Evolutionary conservation across 2,329 filamentous ascomycete species (phyloP).

Genomic region (Rutstroemia sp.): DNA sequence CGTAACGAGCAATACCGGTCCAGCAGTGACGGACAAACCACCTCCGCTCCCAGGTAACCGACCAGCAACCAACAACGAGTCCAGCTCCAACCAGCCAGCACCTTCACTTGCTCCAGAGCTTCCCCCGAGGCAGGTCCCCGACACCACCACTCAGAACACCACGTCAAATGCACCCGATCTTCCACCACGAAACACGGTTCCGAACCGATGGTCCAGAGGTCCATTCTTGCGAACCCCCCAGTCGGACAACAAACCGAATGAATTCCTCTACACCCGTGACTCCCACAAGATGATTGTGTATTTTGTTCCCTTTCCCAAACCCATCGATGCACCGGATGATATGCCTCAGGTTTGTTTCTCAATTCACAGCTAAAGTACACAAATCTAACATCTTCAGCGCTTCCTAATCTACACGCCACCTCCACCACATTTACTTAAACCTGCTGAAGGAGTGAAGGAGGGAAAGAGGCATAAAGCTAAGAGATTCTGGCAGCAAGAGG

Average conservation of each 20-base stretch:
- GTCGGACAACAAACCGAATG: background rate
- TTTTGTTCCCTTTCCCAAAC: slow-evolving; percentile 12
- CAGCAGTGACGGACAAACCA: too few relatives aligned
- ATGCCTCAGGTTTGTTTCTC: background rate
- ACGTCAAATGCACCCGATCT: too few relatives aligned
- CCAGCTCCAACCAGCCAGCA: too few relatives aligned
- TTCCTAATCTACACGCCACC: slow-evolving; percentile 13
- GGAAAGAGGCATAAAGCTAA: slow-evolving; percentile 6
- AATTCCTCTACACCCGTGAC: slow-evolving; percentile 10
- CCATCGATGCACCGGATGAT: slow-evolving; percentile 3
- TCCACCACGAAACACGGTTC: too few relatives aligned
- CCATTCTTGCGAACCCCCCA: too few relatives aligned
- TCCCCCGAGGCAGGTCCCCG: too few relatives aligned
- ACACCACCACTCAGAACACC: too few relatives aligned
- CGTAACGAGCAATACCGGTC: too few relatives aligned
- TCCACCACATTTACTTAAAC: slow-evolving; percentile 11
- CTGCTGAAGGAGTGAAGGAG: slow-evolving; percentile 11
- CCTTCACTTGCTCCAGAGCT: too few relatives aligned
- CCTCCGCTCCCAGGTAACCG: too few relatives aligned
- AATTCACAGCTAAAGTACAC: background rate
- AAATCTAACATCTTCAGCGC: slow-evolving; percentile 3
- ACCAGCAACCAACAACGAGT: too few relatives aligned
- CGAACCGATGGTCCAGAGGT: too few relatives aligned
- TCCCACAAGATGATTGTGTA: slow-evolving; percentile 11
- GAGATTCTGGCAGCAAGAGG: slow-evolving; percentile 13